Evolutionary conservation across 306 rosid genomes (phyloP).

Genomic region (Luffa aegyptiaca): DNA sequence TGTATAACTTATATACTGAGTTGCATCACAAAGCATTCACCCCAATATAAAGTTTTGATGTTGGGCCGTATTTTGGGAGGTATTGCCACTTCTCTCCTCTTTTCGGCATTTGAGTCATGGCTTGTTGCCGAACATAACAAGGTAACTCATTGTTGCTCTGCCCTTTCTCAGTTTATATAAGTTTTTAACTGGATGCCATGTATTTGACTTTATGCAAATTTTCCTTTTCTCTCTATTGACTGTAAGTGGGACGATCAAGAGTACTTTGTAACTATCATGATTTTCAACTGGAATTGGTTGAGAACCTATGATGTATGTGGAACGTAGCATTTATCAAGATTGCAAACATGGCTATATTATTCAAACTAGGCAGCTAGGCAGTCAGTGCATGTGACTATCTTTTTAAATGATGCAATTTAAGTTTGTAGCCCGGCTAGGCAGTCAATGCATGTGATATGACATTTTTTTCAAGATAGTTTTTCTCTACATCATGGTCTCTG

Average conservation of each 20-base stretch:
- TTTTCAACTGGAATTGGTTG: neutral
- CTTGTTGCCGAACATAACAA: conserved; percentile 96
- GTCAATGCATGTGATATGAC: neutral
- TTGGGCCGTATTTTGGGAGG: conserved; percentile 97
- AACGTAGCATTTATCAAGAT: neutral
- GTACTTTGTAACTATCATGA: neutral
- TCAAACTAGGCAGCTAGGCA: neutral
- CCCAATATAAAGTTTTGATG: conserved; percentile 76
- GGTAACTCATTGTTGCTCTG: conserved; percentile 28
- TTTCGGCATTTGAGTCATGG: conserved; percentile 96
- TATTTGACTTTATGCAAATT: neutral
- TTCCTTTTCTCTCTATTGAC: neutral
- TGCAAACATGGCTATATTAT: neutral
- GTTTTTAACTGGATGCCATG: neutral
- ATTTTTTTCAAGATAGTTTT: neutral
- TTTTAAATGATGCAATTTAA: neutral
- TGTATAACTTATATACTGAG: conserved; percentile 88
- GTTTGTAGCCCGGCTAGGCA: neutral
- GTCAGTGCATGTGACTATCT: neutral
- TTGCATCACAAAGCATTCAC: conserved; percentile 90
- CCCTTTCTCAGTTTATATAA: neutral
- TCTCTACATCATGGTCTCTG: neutral
- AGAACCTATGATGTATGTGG: neutral
- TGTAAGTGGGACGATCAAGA: neutral
- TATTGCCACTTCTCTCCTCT: conserved; percentile 83